phyloP scores from a whole-genome alignment of 1,284 basidiomycete genomes.

The Fomes fomentarius region DNA sequence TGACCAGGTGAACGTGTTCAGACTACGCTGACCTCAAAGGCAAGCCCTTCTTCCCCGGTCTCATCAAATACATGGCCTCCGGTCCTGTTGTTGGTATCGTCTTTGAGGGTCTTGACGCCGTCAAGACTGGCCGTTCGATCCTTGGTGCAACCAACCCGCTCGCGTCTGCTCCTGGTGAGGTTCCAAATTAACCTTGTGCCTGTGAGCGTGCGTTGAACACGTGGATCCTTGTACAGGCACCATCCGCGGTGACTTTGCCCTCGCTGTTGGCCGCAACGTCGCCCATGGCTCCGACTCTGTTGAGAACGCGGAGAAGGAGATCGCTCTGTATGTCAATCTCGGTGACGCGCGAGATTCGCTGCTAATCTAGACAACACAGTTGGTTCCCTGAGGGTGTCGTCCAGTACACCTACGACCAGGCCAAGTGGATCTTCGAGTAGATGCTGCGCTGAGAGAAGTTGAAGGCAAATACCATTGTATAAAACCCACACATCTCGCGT shows the following conservation, averaged over 20 bases:
- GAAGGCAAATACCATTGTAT: conserved; percentile 17
- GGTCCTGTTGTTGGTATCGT: conserved; percentile 98
- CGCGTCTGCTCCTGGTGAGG: conserved; percentile 79
- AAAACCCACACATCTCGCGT: conserved; percentile 18
- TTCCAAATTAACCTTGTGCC: conserved; percentile 15
- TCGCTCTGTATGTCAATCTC: conserved; percentile 68
- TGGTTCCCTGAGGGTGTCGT: conserved; percentile 87
- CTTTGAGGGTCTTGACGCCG: conserved; percentile 95
- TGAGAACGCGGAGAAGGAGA: conserved; percentile 91
- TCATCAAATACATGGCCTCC: conserved; percentile 94
- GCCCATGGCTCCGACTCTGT: conserved; percentile 95
- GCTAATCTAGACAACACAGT: conserved; percentile 41
- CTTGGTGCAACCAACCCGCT: conserved; percentile 98
- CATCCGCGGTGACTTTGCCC: conserved; percentile 92
- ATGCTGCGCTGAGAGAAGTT: conserved; percentile 26
- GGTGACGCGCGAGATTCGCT: not conserved
- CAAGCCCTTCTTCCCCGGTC: conserved; percentile 91
- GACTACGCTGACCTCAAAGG: conserved; percentile 94
- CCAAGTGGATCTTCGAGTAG: conserved; percentile 87
- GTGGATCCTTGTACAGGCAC: conserved; percentile 52
- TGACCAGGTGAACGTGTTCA: conserved; percentile 33
- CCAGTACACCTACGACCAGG: conserved; percentile 74
- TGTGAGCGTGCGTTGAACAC: not conserved
- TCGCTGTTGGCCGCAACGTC: conserved; percentile 93
- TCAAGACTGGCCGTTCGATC: conserved; percentile 95